Percentiles rank a stretch among this genome's conserved stretches.
phyloP scores from a whole-genome alignment of 768 basidiomycete genomes.

The Boletus pseudo-olivaceus region DNA sequence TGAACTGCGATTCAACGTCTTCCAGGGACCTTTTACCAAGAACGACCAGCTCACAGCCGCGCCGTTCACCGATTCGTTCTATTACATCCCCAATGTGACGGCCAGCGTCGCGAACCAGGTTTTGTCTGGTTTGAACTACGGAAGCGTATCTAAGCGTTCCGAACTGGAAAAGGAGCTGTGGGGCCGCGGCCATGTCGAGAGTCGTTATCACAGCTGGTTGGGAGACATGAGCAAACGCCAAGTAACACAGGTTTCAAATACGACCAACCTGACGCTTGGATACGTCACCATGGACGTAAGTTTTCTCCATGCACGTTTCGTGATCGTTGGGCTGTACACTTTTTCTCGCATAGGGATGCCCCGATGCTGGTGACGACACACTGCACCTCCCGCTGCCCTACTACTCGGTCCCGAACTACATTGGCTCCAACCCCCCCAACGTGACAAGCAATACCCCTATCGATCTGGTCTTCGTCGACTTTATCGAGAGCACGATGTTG shows the following conservation, averaged over 20 bases:
- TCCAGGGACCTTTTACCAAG: slow-evolving; percentile 67
- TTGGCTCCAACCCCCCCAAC: slow-evolving; percentile 52
- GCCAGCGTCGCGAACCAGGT: slow-evolving; percentile 50
- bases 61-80: slow-evolving; percentile 64
- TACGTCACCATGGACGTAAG: slow-evolving; percentile 73
- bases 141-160: slow-evolving; percentile 23
- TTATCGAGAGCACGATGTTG: slow-evolving; percentile 54
- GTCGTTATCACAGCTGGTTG: slow-evolving; percentile 55
- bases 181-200: slow-evolving; percentile 47
- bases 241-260: no score
- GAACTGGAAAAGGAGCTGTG: slow-evolving; percentile 25
- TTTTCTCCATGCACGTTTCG: neutral
- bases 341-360: slow-evolving; percentile 67
- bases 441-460: slow-evolving; percentile 50
- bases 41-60: slow-evolving; percentile 78
- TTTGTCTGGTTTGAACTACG: slow-evolving; percentile 49
- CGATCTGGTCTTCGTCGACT: slow-evolving; percentile 76
- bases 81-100: slow-evolving; percentile 56
- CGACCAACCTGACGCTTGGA: slow-evolving; percentile 58
- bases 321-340: neutral
- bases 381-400: slow-evolving; percentile 59
- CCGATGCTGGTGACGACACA: slow-evolving; percentile 73
- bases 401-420: slow-evolving; percentile 54
- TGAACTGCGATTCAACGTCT: slow-evolving; percentile 63
- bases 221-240: slow-evolving; percentile 46